Evolutionary conservation across 768 basidiomycete species (phyloP).

Genomic region (Multifurca ochricompacta): DNA sequence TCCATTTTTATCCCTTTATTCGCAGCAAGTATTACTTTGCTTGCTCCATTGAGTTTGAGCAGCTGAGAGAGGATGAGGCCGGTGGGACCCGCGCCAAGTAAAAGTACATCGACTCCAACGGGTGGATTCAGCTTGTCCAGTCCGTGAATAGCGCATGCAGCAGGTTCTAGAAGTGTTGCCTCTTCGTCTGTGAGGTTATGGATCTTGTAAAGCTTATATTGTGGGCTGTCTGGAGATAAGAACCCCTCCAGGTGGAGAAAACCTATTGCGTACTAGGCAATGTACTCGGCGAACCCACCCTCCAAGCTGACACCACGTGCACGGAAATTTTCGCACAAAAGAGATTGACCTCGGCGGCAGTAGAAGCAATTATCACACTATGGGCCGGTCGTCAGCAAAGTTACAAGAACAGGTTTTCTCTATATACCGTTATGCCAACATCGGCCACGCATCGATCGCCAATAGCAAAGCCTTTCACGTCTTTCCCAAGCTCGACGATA

Average conservation of each 20-base stretch:
- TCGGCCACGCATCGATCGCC: conserved; percentile 86
- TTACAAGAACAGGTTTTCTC: conserved; percentile 22
- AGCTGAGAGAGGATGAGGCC: conserved; percentile 87
- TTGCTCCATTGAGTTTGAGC: conserved; percentile 79
- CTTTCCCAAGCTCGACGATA: conserved; percentile 67
- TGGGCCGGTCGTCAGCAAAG: neutral
- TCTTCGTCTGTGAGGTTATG: conserved; percentile 83
- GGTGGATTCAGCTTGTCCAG: conserved; percentile 80
- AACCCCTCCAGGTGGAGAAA: neutral
- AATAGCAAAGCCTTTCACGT: conserved; percentile 64
- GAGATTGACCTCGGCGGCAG: conserved; percentile 74
- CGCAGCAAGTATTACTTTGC: conserved; percentile 73
- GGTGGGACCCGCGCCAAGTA: conserved; percentile 88
- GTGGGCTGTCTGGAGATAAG: conserved; percentile 35
- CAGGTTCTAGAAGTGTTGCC: conserved; percentile 81
- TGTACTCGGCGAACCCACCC: conserved; percentile 88
- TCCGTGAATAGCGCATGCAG: conserved; percentile 87
- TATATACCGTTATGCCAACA: conserved; percentile 60
- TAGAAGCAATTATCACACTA: conserved; percentile 83
- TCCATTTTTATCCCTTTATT: conserved; percentile 91
- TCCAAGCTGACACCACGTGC: conserved; percentile 72
- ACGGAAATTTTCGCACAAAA: conserved; percentile 81
- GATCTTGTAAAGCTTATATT: conserved; percentile 80
- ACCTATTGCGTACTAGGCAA: conserved; percentile 55
- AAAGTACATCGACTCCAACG: conserved; percentile 76